Evolutionary conservation across 2,329 filamentous ascomycete species (phyloP).

Genomic region (Aspergillus hortae): DNA sequence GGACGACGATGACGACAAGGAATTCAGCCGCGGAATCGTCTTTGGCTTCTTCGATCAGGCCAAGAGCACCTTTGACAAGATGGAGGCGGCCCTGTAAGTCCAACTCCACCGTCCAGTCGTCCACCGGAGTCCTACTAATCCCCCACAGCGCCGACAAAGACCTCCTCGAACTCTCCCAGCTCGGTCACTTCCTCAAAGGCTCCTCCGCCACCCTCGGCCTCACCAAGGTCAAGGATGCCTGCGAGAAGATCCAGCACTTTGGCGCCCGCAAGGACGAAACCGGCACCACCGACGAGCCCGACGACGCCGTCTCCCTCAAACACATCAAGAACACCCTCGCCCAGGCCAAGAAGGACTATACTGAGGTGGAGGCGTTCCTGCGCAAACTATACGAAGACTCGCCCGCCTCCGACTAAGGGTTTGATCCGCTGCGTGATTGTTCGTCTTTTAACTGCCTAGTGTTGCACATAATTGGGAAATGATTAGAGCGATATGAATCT

Average conservation of each 20-base stretch:
- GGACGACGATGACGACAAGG: constrained; percentile 82
- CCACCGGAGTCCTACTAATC: neutral
- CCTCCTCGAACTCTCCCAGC: constrained; percentile 70
- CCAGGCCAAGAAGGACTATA: constrained; percentile 72
- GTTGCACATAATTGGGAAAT: constrained; percentile 6
- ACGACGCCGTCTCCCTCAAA: constrained; percentile 65
- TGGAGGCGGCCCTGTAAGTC: constrained; percentile 79
- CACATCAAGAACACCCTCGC: constrained; percentile 68
- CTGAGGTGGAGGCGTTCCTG: constrained; percentile 67
- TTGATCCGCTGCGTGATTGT: neutral
- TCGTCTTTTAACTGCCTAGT: neutral
- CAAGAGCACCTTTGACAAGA: constrained; percentile 76
- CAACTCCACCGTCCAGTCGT: too few species aligned
- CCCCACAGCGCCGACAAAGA: constrained; percentile 61
- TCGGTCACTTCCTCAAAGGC: constrained; percentile 96
- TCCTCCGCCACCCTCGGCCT: constrained; percentile 93
- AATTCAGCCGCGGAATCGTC: constrained; percentile 87
- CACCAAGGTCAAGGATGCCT: constrained; percentile 84
- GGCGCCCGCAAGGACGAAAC: constrained; percentile 78
- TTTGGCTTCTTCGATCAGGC: constrained; percentile 92
- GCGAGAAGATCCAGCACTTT: constrained; percentile 94
- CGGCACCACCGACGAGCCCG: constrained; percentile 62
- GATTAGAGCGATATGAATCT: constrained; percentile 9
- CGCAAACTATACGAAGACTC: constrained; percentile 64
- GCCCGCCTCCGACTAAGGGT: constrained; percentile 1